Evolutionary conservation across 768 basidiomycete species (phyloP).

Genomic region (Hygrocybe punicea): DNA sequence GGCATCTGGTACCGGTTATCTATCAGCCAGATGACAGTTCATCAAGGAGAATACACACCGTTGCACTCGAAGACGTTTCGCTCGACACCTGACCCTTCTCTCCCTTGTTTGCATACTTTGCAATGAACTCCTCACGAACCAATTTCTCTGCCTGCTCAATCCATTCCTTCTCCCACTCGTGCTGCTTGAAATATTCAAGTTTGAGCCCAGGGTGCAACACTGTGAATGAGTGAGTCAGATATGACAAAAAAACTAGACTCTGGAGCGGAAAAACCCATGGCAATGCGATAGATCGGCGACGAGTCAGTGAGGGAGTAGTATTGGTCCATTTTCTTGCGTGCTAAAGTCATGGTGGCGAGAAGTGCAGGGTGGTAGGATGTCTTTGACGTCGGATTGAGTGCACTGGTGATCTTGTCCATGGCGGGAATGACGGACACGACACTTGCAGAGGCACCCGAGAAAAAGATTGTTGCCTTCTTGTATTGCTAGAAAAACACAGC

Average conservation of each 20-base stretch:
- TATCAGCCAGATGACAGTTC: neutral
- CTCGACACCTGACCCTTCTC: neutral
- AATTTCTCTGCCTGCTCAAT: slow-evolving; percentile 19
- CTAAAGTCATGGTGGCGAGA: slow-evolving; percentile 20
- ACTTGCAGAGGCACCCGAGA: slow-evolving; percentile 10
- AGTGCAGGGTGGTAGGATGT: slow-evolving; percentile 17
- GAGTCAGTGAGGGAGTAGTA: slow-evolving; percentile 35
- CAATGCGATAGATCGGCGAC: slow-evolving; percentile 33
- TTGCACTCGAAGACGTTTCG: neutral
- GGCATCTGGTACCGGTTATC: neutral
- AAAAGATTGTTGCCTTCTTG: slow-evolving; percentile 6
- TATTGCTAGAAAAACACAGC: neutral
- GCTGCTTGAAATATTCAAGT: slow-evolving; percentile 26
- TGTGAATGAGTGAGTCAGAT: slow-evolving; percentile 2
- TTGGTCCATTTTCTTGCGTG: slow-evolving; percentile 28
- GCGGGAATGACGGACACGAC: slow-evolving; percentile 30
- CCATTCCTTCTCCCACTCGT: slow-evolving; percentile 24
- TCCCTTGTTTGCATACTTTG: neutral
- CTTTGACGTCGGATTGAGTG: slow-evolving; percentile 5
- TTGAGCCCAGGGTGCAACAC: slow-evolving; percentile 32
- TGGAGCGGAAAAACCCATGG: slow-evolving; percentile 29
- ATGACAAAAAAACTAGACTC: neutral
- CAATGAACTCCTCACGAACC: slow-evolving; percentile 15
- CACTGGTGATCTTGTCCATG: slow-evolving; percentile 31
- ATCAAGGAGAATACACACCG: neutral